Evolutionary conservation across 2,329 filamentous ascomycete genomes (phyloP).

Genomic region (Mariannaea elegans): DNA sequence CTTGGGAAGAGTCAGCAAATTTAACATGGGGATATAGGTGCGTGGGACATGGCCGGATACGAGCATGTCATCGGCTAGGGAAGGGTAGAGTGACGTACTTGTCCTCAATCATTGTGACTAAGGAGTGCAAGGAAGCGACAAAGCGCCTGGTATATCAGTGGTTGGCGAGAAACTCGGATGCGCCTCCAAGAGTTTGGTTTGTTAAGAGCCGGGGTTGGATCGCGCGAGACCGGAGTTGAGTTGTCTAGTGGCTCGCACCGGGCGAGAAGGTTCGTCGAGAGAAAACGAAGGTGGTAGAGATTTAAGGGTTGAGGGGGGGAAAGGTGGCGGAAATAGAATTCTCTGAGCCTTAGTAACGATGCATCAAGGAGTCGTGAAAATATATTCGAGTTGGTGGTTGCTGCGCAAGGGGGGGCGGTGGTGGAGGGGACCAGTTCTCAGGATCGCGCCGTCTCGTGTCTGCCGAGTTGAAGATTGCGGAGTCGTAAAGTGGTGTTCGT

Average conservation of each 20-base stretch:
- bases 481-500: slow-evolving; percentile 25
- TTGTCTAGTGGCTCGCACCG: slow-evolving; percentile 36
- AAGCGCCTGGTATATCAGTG: slow-evolving; percentile 20
- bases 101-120: slow-evolving; percentile 48
- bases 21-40: neutral
- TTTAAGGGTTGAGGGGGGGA: slow-evolving; percentile 18
- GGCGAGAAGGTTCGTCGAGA: slow-evolving; percentile 30
- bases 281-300: slow-evolving; percentile 24
- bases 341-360: slow-evolving; percentile 29
- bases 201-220: slow-evolving; percentile 6
- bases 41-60: slow-evolving; percentile 10
- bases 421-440: slow-evolving; percentile 1
- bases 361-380: slow-evolving; percentile 31
- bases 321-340: neutral
- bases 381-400: slow-evolving; percentile 3
- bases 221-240: slow-evolving; percentile 25
- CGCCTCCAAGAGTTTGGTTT: slow-evolving; percentile 23
- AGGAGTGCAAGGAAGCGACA: slow-evolving; percentile 30
- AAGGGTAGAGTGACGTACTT: slow-evolving; percentile 44
- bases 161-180: slow-evolving; percentile 15
- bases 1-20: slow-evolving; percentile 52
- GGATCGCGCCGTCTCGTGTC: slow-evolving; percentile 27
- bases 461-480: slow-evolving; percentile 23
- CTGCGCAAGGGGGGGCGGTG: slow-evolving; percentile 6
- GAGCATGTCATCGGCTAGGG: neutral